Percentiles rank a stretch among this genome's conserved stretches.
phyloP scores from a whole-genome alignment of 352 stramenopile genomes.

The Phytophthora pinifolia region DNA sequence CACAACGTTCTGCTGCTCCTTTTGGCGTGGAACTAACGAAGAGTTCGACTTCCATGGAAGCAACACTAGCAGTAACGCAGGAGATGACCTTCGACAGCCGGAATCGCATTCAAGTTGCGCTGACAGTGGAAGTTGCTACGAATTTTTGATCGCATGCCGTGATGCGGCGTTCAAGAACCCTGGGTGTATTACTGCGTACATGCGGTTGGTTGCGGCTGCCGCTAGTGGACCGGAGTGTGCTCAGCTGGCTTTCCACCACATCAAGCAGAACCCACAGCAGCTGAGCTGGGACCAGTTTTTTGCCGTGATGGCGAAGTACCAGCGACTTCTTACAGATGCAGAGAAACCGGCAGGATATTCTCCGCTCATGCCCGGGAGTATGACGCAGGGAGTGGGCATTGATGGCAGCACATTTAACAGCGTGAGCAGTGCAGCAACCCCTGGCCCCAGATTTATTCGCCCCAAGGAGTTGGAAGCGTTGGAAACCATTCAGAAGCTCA shows the following conservation, averaged over 20 bases:
- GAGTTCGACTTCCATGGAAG: constrained; percentile 39
- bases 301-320: constrained; percentile 82
- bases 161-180: constrained; percentile 79
- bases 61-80: constrained; percentile 27
- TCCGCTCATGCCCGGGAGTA: constrained; percentile 37
- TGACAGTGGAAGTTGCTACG: constrained; percentile 50
- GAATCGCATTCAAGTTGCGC: constrained; percentile 22
- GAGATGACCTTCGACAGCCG: constrained; percentile 23
- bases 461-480: constrained; percentile 83
- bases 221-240: constrained; percentile 69
- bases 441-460: constrained; percentile 70
- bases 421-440: constrained; percentile 23
- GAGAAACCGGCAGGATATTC: constrained; percentile 51
- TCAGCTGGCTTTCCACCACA: constrained; percentile 80
- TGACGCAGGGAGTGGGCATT: constrained; percentile 30
- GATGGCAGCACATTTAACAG: constrained; percentile 30
- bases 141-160: constrained; percentile 67
- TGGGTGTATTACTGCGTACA: constrained; percentile 69
- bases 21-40: constrained; percentile 51
- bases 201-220: constrained; percentile 69
- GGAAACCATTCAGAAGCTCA: constrained; percentile 77
- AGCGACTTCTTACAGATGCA: constrained; percentile 71
- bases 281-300: constrained; percentile 88
- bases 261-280: constrained; percentile 82
- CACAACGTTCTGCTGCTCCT: constrained; percentile 54